Conservation (phyloP, 2,329 filamentous ascomycete species). For the Colletotrichum sp. region DNA sequence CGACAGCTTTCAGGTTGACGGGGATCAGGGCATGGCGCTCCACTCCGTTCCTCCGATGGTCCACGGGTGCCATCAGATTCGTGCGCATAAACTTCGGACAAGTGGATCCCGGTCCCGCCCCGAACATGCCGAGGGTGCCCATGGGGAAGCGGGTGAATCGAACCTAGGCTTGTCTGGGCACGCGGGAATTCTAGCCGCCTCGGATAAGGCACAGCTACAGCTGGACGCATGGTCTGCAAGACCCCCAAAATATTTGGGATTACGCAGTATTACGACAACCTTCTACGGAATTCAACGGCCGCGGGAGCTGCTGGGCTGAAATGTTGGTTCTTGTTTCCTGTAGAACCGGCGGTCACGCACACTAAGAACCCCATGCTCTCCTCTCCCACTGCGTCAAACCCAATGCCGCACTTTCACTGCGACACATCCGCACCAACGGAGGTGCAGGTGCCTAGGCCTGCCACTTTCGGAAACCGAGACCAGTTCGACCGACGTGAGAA, state of each 20-base stretch:
- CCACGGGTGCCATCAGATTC: neutral
- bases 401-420: neutral
- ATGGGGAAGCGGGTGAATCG: neutral
- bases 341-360: neutral
- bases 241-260: neutral
- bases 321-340: neutral
- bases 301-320: neutral
- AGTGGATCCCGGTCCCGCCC: constrained; percentile 10
- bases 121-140: constrained; percentile 8
- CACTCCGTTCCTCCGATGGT: neutral
- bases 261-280: neutral
- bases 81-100: constrained; percentile 18
- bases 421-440: constrained; percentile 9
- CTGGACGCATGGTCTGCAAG: neutral
- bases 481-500: neutral
- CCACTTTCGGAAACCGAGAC: neutral
- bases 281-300: neutral
- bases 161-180: neutral
- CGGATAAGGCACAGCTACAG: neutral
- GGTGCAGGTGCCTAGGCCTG: neutral
- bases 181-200: neutral
- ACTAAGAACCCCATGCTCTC: neutral
- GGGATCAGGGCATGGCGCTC: neutral
- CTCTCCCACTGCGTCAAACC: neutral
- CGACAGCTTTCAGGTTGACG: neutral